Percentiles rank a stretch among this genome's conserved stretches.
Conservation (phyloP, 1,284 basidiomycete genomes). For the Salmacisia buchloeana region DNA sequence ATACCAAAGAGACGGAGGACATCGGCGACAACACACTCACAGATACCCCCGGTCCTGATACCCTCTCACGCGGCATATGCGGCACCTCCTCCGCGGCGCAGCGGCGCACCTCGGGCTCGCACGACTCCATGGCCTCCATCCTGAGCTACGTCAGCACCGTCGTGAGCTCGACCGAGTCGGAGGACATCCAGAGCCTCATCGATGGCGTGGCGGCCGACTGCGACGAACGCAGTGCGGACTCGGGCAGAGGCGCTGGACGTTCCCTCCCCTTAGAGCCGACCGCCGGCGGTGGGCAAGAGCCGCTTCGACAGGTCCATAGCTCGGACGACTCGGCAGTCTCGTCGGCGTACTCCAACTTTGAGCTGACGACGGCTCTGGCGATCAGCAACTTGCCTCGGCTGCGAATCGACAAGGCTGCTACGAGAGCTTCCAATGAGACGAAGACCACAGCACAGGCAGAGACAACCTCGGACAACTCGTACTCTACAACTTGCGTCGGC, state of each 20-base stretch:
- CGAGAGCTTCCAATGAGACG: no score
- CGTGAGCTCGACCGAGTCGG: neutral
- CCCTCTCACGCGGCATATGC: neutral
- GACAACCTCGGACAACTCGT: no score
- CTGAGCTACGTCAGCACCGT: constrained; percentile 5
- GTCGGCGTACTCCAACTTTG: neutral
- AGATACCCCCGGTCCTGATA: neutral
- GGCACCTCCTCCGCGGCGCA: neutral
- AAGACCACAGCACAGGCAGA: no score
- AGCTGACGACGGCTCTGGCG: neutral
- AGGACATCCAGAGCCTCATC: neutral
- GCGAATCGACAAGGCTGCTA: no score
- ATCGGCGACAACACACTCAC: constrained; percentile 6
- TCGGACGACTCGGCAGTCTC: neutral
- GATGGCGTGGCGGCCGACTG: constrained; percentile 2
- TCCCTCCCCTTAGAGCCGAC: neutral
- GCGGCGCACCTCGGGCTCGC: neutral
- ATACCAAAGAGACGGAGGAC: neutral
- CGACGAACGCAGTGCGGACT: neutral
- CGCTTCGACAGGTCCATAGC: neutral
- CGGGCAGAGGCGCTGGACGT: neutral
- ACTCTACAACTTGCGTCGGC: neutral
- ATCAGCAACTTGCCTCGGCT: neutral
- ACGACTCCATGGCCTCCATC: neutral
- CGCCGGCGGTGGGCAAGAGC: neutral